These are phyloP conservation scores for Stagonosporopsis cucurbitacearum DNA, from an alignment of 2,329 filamentous ascomycete species.

Conservation along the genomic window DNA sequence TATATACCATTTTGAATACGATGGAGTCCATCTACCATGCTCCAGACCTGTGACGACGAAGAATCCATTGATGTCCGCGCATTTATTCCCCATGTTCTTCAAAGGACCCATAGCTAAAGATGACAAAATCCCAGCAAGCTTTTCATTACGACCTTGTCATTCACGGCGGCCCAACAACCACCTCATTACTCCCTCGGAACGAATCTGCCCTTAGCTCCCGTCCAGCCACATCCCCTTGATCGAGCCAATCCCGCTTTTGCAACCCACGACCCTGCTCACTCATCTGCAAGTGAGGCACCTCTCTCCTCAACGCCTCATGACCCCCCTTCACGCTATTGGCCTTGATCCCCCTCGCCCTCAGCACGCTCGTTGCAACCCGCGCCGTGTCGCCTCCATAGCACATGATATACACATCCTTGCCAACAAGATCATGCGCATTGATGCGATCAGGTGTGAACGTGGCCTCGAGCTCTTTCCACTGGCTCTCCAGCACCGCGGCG, in stretches of 20 bases:
- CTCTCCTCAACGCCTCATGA: slow-evolving; percentile 15
- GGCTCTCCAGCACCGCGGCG: slow-evolving; percentile 22
- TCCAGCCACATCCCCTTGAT: neutral
- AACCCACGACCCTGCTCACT: slow-evolving; percentile 8
- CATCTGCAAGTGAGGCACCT: slow-evolving; percentile 22
- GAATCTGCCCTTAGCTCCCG: neutral
- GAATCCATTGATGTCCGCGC: neutral
- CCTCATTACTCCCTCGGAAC: neutral
- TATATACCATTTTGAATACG: neutral
- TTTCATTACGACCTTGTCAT: neutral
- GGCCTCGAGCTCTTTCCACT: slow-evolving; percentile 29
- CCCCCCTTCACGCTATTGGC: slow-evolving; percentile 29
- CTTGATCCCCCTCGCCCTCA: slow-evolving; percentile 23
- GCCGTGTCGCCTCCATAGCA: slow-evolving; percentile 30
- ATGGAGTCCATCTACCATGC: neutral
- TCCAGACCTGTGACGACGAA: neutral
- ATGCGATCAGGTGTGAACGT: slow-evolving; percentile 26
- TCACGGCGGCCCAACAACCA: slow-evolving; percentile 6
- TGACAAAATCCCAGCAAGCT: neutral
- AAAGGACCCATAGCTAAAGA: too few relatives aligned
- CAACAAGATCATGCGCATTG: slow-evolving; percentile 26
- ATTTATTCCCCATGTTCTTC: too few relatives aligned
- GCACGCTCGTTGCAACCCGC: slow-evolving; percentile 28
- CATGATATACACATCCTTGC: slow-evolving; percentile 26
- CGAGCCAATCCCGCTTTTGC: slow-evolving; percentile 4